A percentile compares a stretch with the other conserved stretches of the same genome.
phyloP scores from a whole-genome alignment of 202 grass and related monocot genomes.

The Schoenoplectus triqueter region DNA sequence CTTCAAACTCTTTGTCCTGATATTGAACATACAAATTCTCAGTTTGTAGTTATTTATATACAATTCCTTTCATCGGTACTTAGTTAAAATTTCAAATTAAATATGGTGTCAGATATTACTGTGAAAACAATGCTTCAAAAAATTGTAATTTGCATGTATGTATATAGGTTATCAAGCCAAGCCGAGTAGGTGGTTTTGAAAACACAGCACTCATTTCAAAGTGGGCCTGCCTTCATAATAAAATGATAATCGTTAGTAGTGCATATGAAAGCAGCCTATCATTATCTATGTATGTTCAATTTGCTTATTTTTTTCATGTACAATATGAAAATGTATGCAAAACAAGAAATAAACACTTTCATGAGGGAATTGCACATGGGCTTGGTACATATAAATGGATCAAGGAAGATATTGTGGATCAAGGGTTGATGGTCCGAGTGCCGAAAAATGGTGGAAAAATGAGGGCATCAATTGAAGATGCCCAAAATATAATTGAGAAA shows the following conservation, averaged over 20 bases:
- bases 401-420: conserved; percentile 81
- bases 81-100: neutral
- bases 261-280: conserved; percentile 89
- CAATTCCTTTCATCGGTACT: neutral
- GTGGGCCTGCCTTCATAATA: conserved; percentile 87
- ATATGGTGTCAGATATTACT: conserved; percentile 24
- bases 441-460: conserved; percentile 51
- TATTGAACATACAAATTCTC: neutral
- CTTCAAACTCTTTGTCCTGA: neutral
- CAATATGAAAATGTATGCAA: conserved; percentile 57
- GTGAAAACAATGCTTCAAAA: neutral
- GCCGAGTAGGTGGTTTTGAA: conserved; percentile 91
- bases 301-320: conserved; percentile 70
- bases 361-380: conserved; percentile 60
- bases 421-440: conserved; percentile 54
- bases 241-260: conserved; percentile 87
- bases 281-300: conserved; percentile 80
- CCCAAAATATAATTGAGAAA: conserved; percentile 58
- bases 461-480: conserved; percentile 68
- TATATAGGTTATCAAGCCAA: conserved; percentile 93
- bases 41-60: neutral
- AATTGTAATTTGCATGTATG: conserved; percentile 13
- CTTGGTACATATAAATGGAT: conserved; percentile 98
- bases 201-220: conserved; percentile 77
- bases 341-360: conserved; percentile 58